These are phyloP conservation scores for Prunus persica DNA, from an alignment of 306 rosid genomes.

Conservation along the genomic window DNA sequence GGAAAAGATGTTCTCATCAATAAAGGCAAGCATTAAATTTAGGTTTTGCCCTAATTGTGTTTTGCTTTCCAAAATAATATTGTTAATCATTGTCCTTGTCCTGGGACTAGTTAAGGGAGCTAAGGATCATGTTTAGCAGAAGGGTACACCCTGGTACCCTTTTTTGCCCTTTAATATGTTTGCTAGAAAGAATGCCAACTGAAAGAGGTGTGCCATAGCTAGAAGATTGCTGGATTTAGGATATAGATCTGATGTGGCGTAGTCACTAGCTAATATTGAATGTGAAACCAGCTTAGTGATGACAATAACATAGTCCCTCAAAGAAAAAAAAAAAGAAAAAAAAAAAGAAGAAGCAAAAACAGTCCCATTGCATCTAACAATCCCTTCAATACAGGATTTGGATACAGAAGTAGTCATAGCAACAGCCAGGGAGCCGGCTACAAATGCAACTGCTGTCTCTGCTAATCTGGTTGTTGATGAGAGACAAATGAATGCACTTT, in stretches of 20 bases:
- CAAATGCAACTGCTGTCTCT: conserved; percentile 66
- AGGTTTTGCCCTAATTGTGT: neutral
- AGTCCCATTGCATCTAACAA: conserved; percentile 6
- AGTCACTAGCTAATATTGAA: neutral
- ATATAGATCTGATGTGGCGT: neutral
- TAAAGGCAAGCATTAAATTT: conserved; percentile 57
- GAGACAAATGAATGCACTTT: conserved; percentile 98
- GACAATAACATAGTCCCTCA: conserved; percentile 10
- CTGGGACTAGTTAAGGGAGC: neutral
- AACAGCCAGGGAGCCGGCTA: conserved; percentile 52
- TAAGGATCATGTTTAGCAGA: neutral
- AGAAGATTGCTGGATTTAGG: neutral
- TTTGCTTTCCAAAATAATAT: neutral
- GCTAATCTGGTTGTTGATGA: conserved; percentile 84
- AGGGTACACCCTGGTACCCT: neutral
- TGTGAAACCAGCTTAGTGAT: conserved; percentile 7
- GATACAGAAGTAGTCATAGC: conserved; percentile 89
- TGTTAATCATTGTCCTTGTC: neutral
- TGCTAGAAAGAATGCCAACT: neutral
- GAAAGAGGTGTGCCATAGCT: neutral
- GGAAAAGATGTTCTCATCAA: conserved; percentile 75
- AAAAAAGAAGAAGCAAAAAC: neutral
- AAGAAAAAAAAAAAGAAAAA: no score
- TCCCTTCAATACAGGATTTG: conserved; percentile 65
- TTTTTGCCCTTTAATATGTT: neutral